Conservation (phyloP, 768 basidiomycete genomes). For the Tulasnella calospora region DNA sequence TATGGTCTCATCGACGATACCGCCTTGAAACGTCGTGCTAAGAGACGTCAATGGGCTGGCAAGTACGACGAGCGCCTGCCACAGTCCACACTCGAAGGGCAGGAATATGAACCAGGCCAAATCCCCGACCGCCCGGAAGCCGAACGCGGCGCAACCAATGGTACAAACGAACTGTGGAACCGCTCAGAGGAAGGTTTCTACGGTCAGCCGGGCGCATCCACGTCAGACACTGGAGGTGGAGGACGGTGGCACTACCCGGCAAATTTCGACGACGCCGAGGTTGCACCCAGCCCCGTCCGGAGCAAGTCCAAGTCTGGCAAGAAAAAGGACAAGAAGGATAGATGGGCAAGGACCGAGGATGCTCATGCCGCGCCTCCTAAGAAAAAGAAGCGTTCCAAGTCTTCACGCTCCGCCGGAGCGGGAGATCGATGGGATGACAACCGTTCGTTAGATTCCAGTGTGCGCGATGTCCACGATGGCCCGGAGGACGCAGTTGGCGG, state of each 20-base stretch:
- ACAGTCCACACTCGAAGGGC: slow-evolving; percentile 62
- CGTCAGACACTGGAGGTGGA: slow-evolving; percentile 34
- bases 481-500: slow-evolving; percentile 72
- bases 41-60: slow-evolving; percentile 79
- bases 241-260: slow-evolving; percentile 82
- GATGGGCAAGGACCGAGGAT: slow-evolving; percentile 83
- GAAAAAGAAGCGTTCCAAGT: slow-evolving; percentile 48
- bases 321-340: slow-evolving; percentile 77
- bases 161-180: slow-evolving; percentile 55
- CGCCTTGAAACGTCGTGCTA: slow-evolving; percentile 70
- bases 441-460: background rate
- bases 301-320: slow-evolving; percentile 45
- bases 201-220: slow-evolving; percentile 36
- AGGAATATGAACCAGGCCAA: slow-evolving; percentile 74
- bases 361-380: slow-evolving; percentile 53
- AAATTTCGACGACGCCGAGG: slow-evolving; percentile 61
- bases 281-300: slow-evolving; percentile 37
- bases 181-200: slow-evolving; percentile 75
- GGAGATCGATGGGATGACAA: slow-evolving; percentile 34
- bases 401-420: slow-evolving; percentile 36
- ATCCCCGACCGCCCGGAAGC: slow-evolving; percentile 36
- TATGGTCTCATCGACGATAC: slow-evolving; percentile 84
- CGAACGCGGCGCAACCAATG: background rate
- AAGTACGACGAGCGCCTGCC: slow-evolving; percentile 80
- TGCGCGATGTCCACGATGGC: slow-evolving; percentile 41